These are phyloP conservation scores for Boletus bicolor DNA, from an alignment of 768 basidiomycete genomes.

Conservation along the genomic window DNA sequence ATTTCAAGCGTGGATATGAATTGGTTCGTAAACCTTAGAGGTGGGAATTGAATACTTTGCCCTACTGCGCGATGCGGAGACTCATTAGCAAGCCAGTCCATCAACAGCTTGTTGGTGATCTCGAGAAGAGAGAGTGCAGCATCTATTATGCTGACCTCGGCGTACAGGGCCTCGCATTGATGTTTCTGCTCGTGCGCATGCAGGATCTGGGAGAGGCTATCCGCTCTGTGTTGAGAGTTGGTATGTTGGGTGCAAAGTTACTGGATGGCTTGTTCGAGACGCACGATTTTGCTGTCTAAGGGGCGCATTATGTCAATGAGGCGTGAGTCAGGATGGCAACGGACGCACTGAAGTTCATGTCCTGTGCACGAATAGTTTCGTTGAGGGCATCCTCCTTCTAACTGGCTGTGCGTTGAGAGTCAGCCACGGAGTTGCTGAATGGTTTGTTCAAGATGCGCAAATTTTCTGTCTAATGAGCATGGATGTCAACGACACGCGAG, in stretches of 20 bases:
- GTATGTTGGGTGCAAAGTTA: not conserved
- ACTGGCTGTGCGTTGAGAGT: too few relatives aligned
- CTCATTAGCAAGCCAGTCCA: conserved; percentile 4
- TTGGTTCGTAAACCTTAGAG: not conserved
- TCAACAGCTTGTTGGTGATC: not conserved
- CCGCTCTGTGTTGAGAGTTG: not conserved
- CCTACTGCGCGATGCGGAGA: not conserved
- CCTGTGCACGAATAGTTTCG: not conserved
- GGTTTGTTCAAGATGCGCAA: too few relatives aligned
- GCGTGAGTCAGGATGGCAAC: not conserved
- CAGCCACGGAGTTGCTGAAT: too few relatives aligned
- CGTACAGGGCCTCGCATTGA: conserved; percentile 2
- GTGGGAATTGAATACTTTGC: not conserved
- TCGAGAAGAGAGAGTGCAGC: conserved; percentile 2
- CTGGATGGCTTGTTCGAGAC: not conserved
- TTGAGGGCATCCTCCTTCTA: not conserved
- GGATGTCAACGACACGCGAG: too few relatives aligned
- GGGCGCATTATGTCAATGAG: not conserved
- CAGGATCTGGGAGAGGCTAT: too few relatives aligned
- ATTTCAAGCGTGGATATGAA: not conserved
- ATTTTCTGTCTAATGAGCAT: too few relatives aligned
- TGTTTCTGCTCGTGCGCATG: not conserved
- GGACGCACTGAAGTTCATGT: not conserved
- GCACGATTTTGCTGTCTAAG: not conserved
- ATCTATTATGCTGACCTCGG: not conserved